A percentile compares a stretch with the other conserved stretches of the same genome.
Conservation (phyloP, 805 yeast species). For the Spathaspora boniae region DNA sequence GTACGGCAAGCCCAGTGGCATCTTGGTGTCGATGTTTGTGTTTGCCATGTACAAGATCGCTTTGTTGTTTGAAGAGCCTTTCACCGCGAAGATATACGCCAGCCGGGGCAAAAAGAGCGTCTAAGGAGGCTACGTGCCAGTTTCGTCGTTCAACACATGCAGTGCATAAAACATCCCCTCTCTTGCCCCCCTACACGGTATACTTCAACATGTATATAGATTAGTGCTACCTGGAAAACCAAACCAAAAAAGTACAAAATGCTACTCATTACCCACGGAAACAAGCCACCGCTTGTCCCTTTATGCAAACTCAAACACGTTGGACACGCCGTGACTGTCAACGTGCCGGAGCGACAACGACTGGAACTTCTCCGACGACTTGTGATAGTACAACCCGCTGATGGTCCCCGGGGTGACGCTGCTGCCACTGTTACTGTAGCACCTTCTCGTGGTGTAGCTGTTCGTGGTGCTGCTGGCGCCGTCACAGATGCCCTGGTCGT, state of each 20-base stretch:
- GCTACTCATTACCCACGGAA: neutral
- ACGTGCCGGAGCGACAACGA: slow-evolving; percentile 62
- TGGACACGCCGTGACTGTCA: slow-evolving; percentile 41
- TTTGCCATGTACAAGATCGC: slow-evolving; percentile 82
- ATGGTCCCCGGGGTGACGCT: slow-evolving; percentile 55
- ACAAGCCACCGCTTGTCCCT: too few relatives aligned
- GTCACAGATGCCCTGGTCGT: slow-evolving; percentile 2
- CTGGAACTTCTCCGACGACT: slow-evolving; percentile 75
- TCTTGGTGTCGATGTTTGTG: slow-evolving; percentile 69
- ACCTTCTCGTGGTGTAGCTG: too few relatives aligned
- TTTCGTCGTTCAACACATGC: neutral
- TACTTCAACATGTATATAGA: slow-evolving; percentile 4
- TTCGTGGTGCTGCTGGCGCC: slow-evolving; percentile 1
- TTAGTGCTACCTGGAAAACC: too few relatives aligned
- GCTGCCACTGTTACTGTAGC: slow-evolving; percentile 4
- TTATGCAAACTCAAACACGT: slow-evolving; percentile 9
- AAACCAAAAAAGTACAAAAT: too few relatives aligned
- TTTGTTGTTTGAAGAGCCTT: slow-evolving; percentile 88
- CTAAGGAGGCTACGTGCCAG: neutral
- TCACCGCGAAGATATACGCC: slow-evolving; percentile 89
- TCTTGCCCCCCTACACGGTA: neutral
- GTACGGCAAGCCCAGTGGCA: slow-evolving; percentile 88
- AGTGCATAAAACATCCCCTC: too few relatives aligned
- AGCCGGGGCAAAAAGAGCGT: slow-evolving; percentile 41
- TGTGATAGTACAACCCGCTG: slow-evolving; percentile 79